Evolutionary conservation across 495 filamentous ascomycete species (phyloP).

Genomic region (Daldinia loculata): DNA sequence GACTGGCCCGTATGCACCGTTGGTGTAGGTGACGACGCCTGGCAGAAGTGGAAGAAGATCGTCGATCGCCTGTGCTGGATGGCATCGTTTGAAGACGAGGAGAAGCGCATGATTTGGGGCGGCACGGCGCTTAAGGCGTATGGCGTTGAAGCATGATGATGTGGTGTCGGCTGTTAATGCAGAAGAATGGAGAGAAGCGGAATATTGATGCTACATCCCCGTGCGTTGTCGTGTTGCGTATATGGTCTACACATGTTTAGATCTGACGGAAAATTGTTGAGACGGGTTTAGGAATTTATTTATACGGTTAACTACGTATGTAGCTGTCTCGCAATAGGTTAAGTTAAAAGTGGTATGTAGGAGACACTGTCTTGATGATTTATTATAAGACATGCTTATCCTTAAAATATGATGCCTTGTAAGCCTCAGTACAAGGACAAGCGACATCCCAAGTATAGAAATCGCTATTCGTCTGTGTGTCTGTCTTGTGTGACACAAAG

Average conservation of each 20-base stretch:
- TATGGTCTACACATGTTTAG: not conserved
- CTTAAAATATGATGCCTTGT: not conserved
- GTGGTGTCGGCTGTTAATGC: not conserved
- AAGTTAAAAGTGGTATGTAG: not conserved
- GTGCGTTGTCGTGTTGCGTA: too few species aligned
- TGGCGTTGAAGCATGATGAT: constrained; percentile 53
- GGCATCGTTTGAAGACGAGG: constrained; percentile 62
- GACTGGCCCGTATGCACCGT: constrained; percentile 91
- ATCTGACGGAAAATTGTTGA: constrained; percentile 6
- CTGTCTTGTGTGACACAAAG: not conserved
- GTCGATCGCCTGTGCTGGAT: constrained; percentile 68
- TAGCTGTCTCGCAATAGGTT: not conserved
- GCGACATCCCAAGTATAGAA: not conserved
- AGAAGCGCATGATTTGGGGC: constrained; percentile 72
- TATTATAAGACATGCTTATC: not conserved
- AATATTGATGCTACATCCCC: constrained; percentile 11
- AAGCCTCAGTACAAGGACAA: not conserved
- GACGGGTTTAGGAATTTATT: not conserved
- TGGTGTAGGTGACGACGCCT: constrained; percentile 63
- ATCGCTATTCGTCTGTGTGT: not conserved
- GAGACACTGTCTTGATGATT: not conserved
- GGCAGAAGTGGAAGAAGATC: constrained; percentile 66
- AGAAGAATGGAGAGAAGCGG: not conserved
- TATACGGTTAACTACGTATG: not conserved
- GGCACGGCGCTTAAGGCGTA: constrained; percentile 74